phyloP scores from a whole-genome alignment of 441 rosid genomes.

The Kokia cookei region DNA sequence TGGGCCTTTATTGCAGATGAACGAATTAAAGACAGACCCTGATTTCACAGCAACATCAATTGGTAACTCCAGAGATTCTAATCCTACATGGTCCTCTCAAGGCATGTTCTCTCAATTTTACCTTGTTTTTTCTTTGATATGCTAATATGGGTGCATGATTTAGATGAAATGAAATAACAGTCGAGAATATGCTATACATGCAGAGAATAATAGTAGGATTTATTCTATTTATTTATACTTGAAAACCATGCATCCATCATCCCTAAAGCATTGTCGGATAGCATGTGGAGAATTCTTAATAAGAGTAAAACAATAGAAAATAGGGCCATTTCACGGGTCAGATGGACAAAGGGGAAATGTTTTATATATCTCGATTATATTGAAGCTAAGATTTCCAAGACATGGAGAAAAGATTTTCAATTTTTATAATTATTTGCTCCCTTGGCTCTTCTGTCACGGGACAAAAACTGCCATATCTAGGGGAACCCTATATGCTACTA shows the following conservation, averaged over 20 bases:
- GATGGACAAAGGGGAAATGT: neutral
- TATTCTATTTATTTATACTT: neutral
- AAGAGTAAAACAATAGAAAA: conserved; percentile 20
- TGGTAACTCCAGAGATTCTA: conserved; percentile 36
- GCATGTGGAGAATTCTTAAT: conserved; percentile 8
- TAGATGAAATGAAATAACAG: neutral
- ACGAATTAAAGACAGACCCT: conserved; percentile 57
- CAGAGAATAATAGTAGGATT: neutral
- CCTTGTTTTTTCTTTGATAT: neutral
- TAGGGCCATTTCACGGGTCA: conserved; percentile 15
- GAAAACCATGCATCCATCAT: neutral
- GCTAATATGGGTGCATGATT: neutral
- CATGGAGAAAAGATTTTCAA: neutral
- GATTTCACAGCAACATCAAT: conserved; percentile 42
- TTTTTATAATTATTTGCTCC: conserved; percentile 23
- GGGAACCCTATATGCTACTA: conserved; percentile 17
- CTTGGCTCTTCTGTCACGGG: conserved; percentile 60
- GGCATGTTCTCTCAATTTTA: conserved; percentile 32
- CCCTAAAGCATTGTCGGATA: neutral
- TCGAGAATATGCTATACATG: neutral
- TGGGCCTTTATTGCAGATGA: conserved; percentile 48
- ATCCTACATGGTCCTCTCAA: conserved; percentile 79
- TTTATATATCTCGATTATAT: conserved; percentile 3
- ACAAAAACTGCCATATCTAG: conserved; percentile 3
- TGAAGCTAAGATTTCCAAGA: conserved; percentile 12